phyloP scores from a whole-genome alignment of 2,329 filamentous ascomycete genomes.

The Paecilomyces formosus region DNA sequence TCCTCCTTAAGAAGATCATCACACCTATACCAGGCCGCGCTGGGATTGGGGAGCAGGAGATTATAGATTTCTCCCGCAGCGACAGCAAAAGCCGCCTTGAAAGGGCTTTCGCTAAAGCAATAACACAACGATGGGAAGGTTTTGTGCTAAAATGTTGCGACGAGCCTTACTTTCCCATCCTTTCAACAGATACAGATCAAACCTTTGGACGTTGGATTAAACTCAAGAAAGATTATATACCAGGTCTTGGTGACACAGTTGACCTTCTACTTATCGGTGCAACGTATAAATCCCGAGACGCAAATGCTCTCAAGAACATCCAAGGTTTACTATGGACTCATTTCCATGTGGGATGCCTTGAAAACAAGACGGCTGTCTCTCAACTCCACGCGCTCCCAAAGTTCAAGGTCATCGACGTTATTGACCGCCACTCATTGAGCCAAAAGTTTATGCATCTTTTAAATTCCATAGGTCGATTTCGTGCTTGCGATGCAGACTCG shows the following conservation, averaged over 20 bases:
- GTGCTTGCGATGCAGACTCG: slow-evolving; percentile 28
- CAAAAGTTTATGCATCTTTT: slow-evolving; percentile 46
- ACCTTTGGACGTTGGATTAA: slow-evolving; percentile 58
- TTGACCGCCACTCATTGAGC: slow-evolving; percentile 45
- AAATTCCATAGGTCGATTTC: slow-evolving; percentile 40
- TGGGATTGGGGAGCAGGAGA: slow-evolving; percentile 58
- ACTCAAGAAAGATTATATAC: slow-evolving; percentile 79
- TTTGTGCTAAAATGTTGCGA: slow-evolving; percentile 70
- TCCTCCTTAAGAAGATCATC: slow-evolving; percentile 52
- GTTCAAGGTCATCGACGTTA: slow-evolving; percentile 60
- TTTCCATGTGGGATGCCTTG: slow-evolving; percentile 70
- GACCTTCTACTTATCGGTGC: slow-evolving; percentile 77
- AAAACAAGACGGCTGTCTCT: slow-evolving; percentile 56
- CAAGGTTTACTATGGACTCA: slow-evolving; percentile 63
- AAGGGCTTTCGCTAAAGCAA: slow-evolving; percentile 59
- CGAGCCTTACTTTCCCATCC: slow-evolving; percentile 63
- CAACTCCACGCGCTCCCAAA: slow-evolving; percentile 45
- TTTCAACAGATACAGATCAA: slow-evolving; percentile 28
- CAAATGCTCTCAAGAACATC: slow-evolving; percentile 45
- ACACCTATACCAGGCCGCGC: slow-evolving; percentile 53
- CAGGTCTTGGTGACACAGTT: slow-evolving; percentile 69
- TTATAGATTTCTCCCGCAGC: slow-evolving; percentile 57
- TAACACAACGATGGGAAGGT: slow-evolving; percentile 64
- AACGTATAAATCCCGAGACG: slow-evolving; percentile 59
- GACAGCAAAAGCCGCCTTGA: slow-evolving; percentile 50